phyloP scores from a whole-genome alignment of 2,329 filamentous ascomycete species.

The Cryphonectria japonica region DNA sequence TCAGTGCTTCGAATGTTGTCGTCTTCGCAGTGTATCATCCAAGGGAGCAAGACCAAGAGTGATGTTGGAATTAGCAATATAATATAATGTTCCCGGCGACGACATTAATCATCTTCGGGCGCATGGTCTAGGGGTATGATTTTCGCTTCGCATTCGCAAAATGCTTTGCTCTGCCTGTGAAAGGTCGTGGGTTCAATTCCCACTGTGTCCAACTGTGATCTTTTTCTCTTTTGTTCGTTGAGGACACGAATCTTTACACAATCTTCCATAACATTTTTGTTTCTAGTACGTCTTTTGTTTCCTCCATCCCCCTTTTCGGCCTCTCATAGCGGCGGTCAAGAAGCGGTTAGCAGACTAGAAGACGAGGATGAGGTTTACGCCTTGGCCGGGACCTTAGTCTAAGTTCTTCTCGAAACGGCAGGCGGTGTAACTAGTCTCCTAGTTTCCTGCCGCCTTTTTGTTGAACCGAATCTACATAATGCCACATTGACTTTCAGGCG shows the following conservation, averaged over 20 bases:
- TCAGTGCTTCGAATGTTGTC: not conserved
- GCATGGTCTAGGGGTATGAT: slow-evolving; percentile 9
- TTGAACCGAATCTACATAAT: not conserved
- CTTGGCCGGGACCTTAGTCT: not conserved
- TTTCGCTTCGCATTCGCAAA: slow-evolving; percentile 6
- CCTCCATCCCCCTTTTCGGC: not conserved
- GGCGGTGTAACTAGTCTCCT: not conserved
- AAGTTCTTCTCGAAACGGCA: not conserved
- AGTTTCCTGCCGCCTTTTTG: slow-evolving; percentile 3
- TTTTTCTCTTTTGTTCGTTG: not conserved
- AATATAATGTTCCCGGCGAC: accelerated
- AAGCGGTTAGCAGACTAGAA: not conserved
- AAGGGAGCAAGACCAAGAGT: too few relatives aligned
- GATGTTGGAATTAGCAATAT: too few relatives aligned
- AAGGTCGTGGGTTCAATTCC: slow-evolving; percentile 8
- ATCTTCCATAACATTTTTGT: not conserved
- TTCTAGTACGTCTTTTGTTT: not conserved
- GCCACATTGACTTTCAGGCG: slow-evolving; percentile 15
- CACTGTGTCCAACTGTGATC: not conserved
- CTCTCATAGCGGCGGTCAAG: not conserved
- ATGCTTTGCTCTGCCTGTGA: slow-evolving; percentile 5
- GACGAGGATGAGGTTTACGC: not conserved
- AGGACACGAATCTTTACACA: not conserved
- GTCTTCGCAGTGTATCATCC: too few relatives aligned
- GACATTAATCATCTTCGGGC: not conserved